Percentiles rank a stretch among this genome's conserved stretches.
Evolutionary conservation across 1,284 basidiomycete species (phyloP).

Genomic region (Ganoderma sinense): DNA sequence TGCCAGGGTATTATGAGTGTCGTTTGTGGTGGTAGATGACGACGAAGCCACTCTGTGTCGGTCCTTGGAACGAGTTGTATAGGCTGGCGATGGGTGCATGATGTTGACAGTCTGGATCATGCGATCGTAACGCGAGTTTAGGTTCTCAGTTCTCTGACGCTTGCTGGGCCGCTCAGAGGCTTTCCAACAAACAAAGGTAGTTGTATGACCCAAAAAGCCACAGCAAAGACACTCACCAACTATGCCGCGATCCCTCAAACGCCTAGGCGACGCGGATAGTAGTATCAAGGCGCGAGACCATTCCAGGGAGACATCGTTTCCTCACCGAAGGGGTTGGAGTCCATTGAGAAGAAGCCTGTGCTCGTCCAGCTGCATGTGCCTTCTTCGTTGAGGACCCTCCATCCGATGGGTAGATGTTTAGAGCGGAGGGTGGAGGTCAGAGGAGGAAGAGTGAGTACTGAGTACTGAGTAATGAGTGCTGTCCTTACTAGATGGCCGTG

Average conservation of each 20-base stretch:
- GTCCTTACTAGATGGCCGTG: too few species aligned
- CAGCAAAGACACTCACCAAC: conserved; percentile 7
- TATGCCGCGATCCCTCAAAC: background rate
- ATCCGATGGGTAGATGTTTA: background rate
- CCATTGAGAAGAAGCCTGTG: conserved; percentile 23
- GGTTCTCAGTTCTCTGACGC: conserved; percentile 53
- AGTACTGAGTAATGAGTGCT: background rate
- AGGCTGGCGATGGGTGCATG: conserved; percentile 38
- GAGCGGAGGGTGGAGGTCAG: background rate
- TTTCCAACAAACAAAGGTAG: background rate
- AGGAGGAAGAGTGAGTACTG: background rate
- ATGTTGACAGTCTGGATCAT: conserved; percentile 68
- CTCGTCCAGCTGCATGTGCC: conserved; percentile 6
- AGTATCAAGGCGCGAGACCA: background rate
- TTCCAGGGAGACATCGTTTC: background rate
- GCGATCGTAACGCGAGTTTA: conserved; percentile 67
- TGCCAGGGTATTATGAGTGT: conserved; percentile 50
- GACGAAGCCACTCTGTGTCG: conserved; percentile 45
- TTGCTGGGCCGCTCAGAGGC: conserved; percentile 39
- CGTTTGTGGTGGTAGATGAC: conserved; percentile 41
- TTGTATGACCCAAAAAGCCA: background rate
- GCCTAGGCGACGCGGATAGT: background rate
- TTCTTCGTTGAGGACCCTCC: background rate
- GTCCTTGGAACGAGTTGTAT: conserved; percentile 27
- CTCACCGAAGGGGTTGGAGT: conserved; percentile 23